phyloP scores from a whole-genome alignment of 805 yeast genomes.

The Saccharomyces eubayanus region DNA sequence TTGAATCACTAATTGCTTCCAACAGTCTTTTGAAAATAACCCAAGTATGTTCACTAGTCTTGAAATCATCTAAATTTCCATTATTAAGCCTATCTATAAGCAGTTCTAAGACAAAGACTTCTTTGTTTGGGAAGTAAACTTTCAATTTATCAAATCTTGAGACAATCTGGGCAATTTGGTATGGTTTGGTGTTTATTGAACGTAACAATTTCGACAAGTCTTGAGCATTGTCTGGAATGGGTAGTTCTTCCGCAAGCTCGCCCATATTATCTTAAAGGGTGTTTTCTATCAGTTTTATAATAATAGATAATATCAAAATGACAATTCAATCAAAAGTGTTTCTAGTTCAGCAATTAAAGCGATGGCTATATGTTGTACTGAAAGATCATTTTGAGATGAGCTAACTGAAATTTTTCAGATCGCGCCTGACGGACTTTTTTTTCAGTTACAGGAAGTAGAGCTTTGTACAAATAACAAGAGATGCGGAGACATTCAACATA shows the following conservation, averaged over 20 bases:
- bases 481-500: not conserved
- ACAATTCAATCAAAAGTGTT: not conserved
- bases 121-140: constrained; percentile 47
- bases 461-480: not conserved
- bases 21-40: constrained; percentile 37
- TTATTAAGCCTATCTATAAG: constrained; percentile 55
- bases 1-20: constrained; percentile 24
- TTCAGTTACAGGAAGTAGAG: not conserved
- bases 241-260: not conserved
- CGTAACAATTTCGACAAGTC: constrained; percentile 50
- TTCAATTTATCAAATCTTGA: constrained; percentile 29
- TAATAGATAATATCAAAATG: not conserved
- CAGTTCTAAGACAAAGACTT: constrained; percentile 49
- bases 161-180: constrained; percentile 35
- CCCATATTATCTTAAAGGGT: not conserved
- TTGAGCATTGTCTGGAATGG: constrained; percentile 34
- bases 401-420: not conserved
- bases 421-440: not conserved
- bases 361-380: not conserved
- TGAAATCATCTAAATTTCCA: constrained; percentile 36
- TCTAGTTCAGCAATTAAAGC: not conserved
- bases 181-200: constrained; percentile 39
- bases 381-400: not conserved
- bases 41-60: constrained; percentile 42
- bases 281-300: not conserved